A percentile compares a stretch with the other conserved stretches of the same genome.
phyloP scores from a whole-genome alignment of 2,329 filamentous ascomycete species.

The Cladophialophora immunda region DNA sequence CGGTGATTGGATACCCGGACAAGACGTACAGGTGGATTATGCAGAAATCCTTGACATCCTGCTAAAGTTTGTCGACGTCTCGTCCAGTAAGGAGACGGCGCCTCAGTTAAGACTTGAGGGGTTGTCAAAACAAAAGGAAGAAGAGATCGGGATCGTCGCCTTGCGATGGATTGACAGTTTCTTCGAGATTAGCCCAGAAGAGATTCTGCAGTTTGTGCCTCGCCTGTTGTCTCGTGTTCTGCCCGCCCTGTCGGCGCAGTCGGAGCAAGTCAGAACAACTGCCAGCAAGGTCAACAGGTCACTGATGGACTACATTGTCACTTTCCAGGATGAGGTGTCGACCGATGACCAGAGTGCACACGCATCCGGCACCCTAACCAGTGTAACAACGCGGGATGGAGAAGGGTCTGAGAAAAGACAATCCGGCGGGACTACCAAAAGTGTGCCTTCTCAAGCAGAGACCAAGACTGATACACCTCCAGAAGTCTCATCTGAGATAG shows the following conservation, averaged over 20 bases:
- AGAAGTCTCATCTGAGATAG: conserved; percentile 26
- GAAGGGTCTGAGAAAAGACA: conserved; percentile 43
- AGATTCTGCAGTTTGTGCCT: conserved; percentile 93
- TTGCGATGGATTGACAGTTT: conserved; percentile 96
- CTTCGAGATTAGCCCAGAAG: conserved; percentile 95
- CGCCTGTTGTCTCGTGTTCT: conserved; percentile 90
- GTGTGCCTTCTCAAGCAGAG: conserved; percentile 40
- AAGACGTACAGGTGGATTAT: conserved; percentile 95
- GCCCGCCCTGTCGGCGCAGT: conserved; percentile 90
- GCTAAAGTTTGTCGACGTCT: conserved; percentile 78
- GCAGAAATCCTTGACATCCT: conserved; percentile 90
- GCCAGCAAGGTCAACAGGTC: conserved; percentile 89
- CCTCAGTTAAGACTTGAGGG: conserved; percentile 40
- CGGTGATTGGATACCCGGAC: conserved; percentile 95
- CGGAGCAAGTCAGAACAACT: conserved; percentile 86
- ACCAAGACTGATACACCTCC: conserved; percentile 22
- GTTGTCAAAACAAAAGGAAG: conserved; percentile 65
- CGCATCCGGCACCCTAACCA: conserved; percentile 54
- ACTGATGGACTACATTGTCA: conserved; percentile 93
- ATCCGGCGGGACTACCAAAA: conserved; percentile 47
- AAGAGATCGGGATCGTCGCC: conserved; percentile 89
- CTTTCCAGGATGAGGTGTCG: conserved; percentile 71
- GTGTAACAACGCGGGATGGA: conserved; percentile 40
- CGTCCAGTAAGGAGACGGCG: conserved; percentile 37
- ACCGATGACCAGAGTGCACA: conserved; percentile 45